Evolutionary conservation across 805 yeast genomes (phyloP).

Genomic region (Saccharomycopsis olivae): DNA sequence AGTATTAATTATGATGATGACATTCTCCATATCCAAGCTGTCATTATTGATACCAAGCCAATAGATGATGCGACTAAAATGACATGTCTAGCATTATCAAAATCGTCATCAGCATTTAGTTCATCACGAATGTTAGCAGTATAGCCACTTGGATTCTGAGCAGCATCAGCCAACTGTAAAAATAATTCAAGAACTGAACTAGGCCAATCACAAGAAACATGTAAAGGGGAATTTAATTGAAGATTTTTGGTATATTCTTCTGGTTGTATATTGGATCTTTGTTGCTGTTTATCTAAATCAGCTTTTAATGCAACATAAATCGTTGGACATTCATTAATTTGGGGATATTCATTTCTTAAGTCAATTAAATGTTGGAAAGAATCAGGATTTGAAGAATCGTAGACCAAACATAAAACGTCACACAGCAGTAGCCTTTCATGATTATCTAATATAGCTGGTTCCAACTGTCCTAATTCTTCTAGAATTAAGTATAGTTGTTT

Average conservation of each 20-base stretch:
- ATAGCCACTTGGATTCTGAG: constrained; percentile 62
- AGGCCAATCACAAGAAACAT: constrained; percentile 85
- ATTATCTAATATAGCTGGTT: constrained; percentile 72
- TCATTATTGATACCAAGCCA: constrained; percentile 50
- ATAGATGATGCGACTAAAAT: constrained; percentile 61
- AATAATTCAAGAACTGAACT: constrained; percentile 77
- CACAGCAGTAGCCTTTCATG: constrained; percentile 62
- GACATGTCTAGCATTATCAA: constrained; percentile 36
- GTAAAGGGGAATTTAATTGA: constrained; percentile 60
- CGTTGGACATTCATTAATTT: constrained; percentile 59
- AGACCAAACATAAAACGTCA: constrained; percentile 81
- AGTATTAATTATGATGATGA: neutral
- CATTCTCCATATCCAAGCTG: constrained; percentile 54
- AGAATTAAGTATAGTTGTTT: constrained; percentile 87
- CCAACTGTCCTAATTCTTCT: constrained; percentile 84
- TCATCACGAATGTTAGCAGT: constrained; percentile 74
- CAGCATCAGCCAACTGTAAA: constrained; percentile 81
- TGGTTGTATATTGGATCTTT: constrained; percentile 75
- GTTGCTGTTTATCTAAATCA: constrained; percentile 92
- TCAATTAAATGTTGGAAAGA: constrained; percentile 77
- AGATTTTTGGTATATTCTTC: constrained; percentile 65
- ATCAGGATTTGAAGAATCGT: constrained; percentile 94
- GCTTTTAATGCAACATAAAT: constrained; percentile 91
- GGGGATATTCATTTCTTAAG: constrained; percentile 48
- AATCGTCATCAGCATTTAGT: constrained; percentile 34